Base-by-base conservation (phyloP, 2,329 filamentous ascomycete genomes). In the Coniochaeta sp. region DNA sequence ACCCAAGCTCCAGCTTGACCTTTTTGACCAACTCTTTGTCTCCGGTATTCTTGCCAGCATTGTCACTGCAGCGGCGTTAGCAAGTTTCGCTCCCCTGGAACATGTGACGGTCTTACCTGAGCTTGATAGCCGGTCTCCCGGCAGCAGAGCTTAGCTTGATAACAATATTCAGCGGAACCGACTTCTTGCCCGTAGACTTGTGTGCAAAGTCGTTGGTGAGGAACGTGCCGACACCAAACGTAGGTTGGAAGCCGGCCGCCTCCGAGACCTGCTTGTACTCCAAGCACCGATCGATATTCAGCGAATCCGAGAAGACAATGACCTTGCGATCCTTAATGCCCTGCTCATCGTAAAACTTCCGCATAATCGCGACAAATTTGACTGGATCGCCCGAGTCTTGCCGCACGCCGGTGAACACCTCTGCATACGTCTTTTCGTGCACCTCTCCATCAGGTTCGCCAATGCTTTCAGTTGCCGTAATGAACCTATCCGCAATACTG, bases 211-310 rank as follows among this genome's bases (percentile, higher is more conserved):
- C 95, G 70, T 99, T 97, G 4, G 95, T 99, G 68, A 99, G 82
- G 74, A 91, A 98, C 0, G 95, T 99, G 4, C 95, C 95, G 1
- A 99, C 90, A 62, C 95, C 95, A 76, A 99, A 99, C 0, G 89
- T 90, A 14, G 93, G 89, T 62, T 87, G 84, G 73, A 99, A 93
- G 1, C 90, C 90, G 16, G 87, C 84, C 42, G 86, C 83, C 65
- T 97, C 91, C 0, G 93, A 89, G 30, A 91, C 83, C 60, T 84
- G 77, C 79, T 96, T 96, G 78, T 98, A 99, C 72, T 96, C 86
- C 57, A 98, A 79, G 70, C 93, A 97, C 59, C 88, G 84, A 40
- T 97, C 92, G 57, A 97, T 90, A 70, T 98, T 90, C 61, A 99
- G 78, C 5, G 93, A 96, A 74, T 99, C 95, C 0, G 93, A 98